phyloP scores from a whole-genome alignment of 805 yeast species.

The Wickerhamiella cacticola region DNA sequence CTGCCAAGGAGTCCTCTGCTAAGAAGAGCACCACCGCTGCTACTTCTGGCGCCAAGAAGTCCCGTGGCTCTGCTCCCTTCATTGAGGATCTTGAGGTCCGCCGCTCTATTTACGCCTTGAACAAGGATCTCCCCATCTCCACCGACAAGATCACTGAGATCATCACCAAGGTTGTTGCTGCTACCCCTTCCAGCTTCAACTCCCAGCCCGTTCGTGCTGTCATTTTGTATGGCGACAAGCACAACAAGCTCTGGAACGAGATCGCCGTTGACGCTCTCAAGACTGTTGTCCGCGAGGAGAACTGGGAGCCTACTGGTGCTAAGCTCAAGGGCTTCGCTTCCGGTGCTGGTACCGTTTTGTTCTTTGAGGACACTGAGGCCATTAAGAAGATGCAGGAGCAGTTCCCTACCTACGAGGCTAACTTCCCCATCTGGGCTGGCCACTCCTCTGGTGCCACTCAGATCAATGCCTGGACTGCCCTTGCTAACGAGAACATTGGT shows the following conservation, averaged over 20 bases:
- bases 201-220: constrained; percentile 41
- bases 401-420: constrained; percentile 35
- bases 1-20: neutral
- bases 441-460: constrained; percentile 38
- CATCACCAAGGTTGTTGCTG: constrained; percentile 36
- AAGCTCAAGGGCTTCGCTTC: constrained; percentile 34
- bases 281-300: constrained; percentile 30
- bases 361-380: constrained; percentile 36
- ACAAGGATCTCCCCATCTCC: constrained; percentile 35
- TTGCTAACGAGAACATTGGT: constrained; percentile 37
- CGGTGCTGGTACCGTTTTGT: constrained; percentile 38
- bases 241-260: constrained; percentile 36
- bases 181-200: constrained; percentile 43
- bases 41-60: neutral
- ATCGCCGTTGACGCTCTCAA: constrained; percentile 28
- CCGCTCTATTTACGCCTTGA: constrained; percentile 39
- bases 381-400: constrained; percentile 34
- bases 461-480: constrained; percentile 40
- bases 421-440: constrained; percentile 39
- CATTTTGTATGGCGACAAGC: constrained; percentile 36
- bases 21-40: neutral
- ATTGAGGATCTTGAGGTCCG: constrained; percentile 28
- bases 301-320: constrained; percentile 33
- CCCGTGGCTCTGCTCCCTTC: constrained; percentile 4
- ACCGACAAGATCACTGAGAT: constrained; percentile 32